phyloP scores from a whole-genome alignment of 345 rosid species.

The Corymbia maculata region DNA sequence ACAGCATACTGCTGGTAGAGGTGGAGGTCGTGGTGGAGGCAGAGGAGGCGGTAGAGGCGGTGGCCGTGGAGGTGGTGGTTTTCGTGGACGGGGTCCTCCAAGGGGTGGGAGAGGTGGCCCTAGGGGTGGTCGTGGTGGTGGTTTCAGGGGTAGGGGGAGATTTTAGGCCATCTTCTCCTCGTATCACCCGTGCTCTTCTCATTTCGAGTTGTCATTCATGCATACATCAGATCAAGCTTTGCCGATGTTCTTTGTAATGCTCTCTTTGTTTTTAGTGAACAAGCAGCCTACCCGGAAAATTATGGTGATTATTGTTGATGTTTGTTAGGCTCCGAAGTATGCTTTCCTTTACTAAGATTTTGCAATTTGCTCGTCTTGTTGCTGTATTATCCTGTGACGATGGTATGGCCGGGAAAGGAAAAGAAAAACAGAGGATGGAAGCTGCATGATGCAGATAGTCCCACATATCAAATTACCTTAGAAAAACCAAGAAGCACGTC shows the following conservation, averaged over 20 bases:
- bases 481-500: not conserved
- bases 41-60: constrained; percentile 24
- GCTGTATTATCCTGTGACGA: not conserved
- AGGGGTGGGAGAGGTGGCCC: constrained; percentile 65
- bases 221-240: not conserved
- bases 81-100: constrained; percentile 63
- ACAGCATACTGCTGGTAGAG: constrained; percentile 20
- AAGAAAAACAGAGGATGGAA: not conserved
- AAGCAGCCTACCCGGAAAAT: not conserved
- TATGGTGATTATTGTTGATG: not conserved
- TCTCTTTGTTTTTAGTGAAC: not conserved
- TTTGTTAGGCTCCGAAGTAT: not conserved
- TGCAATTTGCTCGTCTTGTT: not conserved
- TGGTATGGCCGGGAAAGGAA: not conserved
- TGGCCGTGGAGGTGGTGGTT: constrained; percentile 35
- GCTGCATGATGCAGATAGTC: not conserved
- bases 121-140: constrained; percentile 53
- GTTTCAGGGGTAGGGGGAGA: constrained; percentile 66
- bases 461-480: not conserved
- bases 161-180: constrained; percentile 19
- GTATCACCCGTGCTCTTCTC: not conserved
- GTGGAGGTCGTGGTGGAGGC: constrained; percentile 38
- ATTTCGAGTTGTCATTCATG: not conserved
- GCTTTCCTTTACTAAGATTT: not conserved
- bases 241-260: not conserved